Base-by-base conservation (phyloP, 176 grass and related monocot genomes). In the Saccharum spontaneum region DNA sequence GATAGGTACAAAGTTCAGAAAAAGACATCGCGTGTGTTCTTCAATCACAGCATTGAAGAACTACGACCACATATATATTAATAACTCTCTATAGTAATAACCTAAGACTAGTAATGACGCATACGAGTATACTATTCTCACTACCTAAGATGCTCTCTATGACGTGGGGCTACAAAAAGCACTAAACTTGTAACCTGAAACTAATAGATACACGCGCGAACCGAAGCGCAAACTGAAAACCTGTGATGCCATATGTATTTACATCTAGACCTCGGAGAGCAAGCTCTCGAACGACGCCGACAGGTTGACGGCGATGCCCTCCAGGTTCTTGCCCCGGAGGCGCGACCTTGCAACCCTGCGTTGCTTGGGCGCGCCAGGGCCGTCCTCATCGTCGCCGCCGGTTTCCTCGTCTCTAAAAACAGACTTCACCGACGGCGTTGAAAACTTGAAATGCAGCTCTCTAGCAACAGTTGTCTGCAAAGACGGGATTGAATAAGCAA, bases 11-110 rank as follows among this genome's bases (percentile, higher is more conserved):
- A 1, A 17, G 3, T 41, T 4, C 3, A 6, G 1, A 5, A 11
- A 11, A 37, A 52, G 52, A 23, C n/a, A 38, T 24, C 45, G 20
- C 23, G 17, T 63, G 39, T 48, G 63, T 71, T 88, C 94, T 97
- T 97, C 94, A 94, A 94, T 97, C 73, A 88, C 78, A 77, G 62
- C 48, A 94, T 94, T 94, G 91, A 94, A 94, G 91, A 90, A 81
- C 71, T 3, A 86, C 76, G 61, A 87, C 69, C 80, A 86, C 80
- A 59, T 79, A 75, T 91, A 73, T 17, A 0, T 1, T 18, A 9
- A 7, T 24, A 34, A 60, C 37, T 3, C 37, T 44, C 1, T 44
- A 6, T 54, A 10, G 1, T 50, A 50, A 48, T 17, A 17, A 2
- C 41, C 28, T 26, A 64, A 28, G 1, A 49, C 3, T 48, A 50